Evolutionary conservation across 352 stramenopile species (phyloP), one percentile per base, ranked within the genome.

Genomic region (Pythium rishiriense): DNA sequence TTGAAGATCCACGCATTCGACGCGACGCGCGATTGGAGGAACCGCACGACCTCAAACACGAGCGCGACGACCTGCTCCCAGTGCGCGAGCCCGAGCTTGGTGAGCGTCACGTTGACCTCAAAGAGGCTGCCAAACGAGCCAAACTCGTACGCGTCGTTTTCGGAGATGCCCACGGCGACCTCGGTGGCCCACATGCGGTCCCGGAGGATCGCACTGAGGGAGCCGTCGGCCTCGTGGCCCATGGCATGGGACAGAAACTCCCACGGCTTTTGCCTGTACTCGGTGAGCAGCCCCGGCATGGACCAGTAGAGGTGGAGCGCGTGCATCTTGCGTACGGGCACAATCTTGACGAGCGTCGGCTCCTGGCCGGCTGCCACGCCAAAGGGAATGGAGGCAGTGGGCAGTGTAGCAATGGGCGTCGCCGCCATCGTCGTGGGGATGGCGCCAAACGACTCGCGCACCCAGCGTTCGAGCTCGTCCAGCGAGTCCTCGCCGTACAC

Each of bases 211-310:
- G 61, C 62, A 28, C 61, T 74, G 14, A 77, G 70, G 28, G 71
- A 80, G 15, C 64, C 71, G 8, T 63, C 55, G 39, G 58, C 69
- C 55, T 85, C 73, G 63, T 85, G 61, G 53, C 74, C 72, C 58
- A 85, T 58, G 8, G 78, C 68, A 47, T 79, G 70, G 0, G 70
- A 69, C 19, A 85, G 41, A 54, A 80, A 78, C 49, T 79, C 68
- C 58, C 70, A 70, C 0, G 76, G 73, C 52, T 76, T 79, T 26
- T 76, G 68, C 0, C 59, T 39, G 52, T 82, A 73, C 17, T 41
- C 35, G 15, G 57, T 45, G 7, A 78, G 31, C 45, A 72, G 55
- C 25, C 62, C 41, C 17, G 76, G 73, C 57, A 81, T 25, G 19
- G 69, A 48, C 59, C 73, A 81, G 55, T 78, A 81, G 21, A 81